Evolutionary conservation across 2,329 filamentous ascomycete species (phyloP), one percentile per base, ranked within the genome.

Genomic region (Ophiocordyceps robertsii): DNA sequence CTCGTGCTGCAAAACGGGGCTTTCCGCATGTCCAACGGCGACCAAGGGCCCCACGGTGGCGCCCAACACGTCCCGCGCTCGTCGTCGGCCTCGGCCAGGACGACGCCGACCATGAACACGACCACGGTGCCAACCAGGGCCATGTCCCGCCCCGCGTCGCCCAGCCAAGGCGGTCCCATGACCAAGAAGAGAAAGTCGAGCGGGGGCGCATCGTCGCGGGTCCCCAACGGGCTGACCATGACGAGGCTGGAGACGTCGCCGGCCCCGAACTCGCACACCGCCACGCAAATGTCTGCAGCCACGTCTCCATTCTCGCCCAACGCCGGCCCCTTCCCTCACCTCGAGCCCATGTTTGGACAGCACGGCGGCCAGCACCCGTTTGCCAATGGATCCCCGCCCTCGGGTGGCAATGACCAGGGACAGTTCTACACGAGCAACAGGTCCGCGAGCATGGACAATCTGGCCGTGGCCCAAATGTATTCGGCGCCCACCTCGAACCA

Each of bases 101-200:
- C 56, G 13, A 56, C 59, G n/a, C 54, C 58, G 4, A 58, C 53
- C 5, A 48, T 54, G 32, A 44, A 45, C 24, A 47, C 49, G 3
- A 35, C 44, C 6, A 43, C 46, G 1, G 43, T 42, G 10, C 47
- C 51, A 5, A 46, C 53, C 2, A 50, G 59, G 59, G 40, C 71
- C 48, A 59, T 84, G 4, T 92, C 86, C 4, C 73, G 86, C 38
- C 83, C 86, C 50, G 73, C 77, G 6, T 92, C 87, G 1, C 84
- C 86, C 1, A 75, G 71, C 13, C 71, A 78, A 41, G 64, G 70
- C 29, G 82, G 78, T 1, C 83, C 83, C 2, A 70, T 70, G 30
- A 73, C 77, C 37, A 95, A 93, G 68, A 88, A 88, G 64, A 75
- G 88, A 48, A 95, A 94, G 60, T 79, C 82, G 6, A 88, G 81